Conservation (phyloP, 306 rosid species). For the Datisca glomerata region DNA sequence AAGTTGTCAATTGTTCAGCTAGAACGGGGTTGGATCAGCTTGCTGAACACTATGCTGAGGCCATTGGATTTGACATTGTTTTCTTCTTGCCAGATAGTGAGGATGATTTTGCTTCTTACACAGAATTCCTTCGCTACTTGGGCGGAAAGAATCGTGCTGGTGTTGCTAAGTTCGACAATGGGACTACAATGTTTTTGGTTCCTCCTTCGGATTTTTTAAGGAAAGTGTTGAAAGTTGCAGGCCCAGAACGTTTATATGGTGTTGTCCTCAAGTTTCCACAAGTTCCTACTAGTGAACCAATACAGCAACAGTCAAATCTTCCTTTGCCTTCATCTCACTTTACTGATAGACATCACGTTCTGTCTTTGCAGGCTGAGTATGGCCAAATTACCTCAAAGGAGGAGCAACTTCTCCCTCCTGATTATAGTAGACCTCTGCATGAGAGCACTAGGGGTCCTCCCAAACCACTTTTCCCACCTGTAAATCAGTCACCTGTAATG, state of each 20-base stretch:
- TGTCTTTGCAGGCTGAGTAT: conserved; percentile 49
- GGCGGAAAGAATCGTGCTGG: conserved; percentile 95
- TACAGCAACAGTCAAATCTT: conserved; percentile 41
- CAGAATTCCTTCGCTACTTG: conserved; percentile 88
- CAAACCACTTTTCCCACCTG: conserved; percentile 34
- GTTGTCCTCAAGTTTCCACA: conserved; percentile 91
- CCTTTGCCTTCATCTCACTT: conserved; percentile 50
- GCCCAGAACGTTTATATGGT: conserved; percentile 96
- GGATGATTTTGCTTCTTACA: conserved; percentile 98
- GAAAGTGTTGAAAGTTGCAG: conserved; percentile 68
- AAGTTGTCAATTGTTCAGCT: conserved; percentile 90
- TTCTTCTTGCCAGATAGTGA: conserved; percentile 97
- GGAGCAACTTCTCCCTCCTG: conserved; percentile 42
- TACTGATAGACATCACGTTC: conserved; percentile 49
- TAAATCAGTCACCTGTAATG: conserved; percentile 36
- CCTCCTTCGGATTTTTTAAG: conserved; percentile 96
- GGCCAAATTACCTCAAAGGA: conserved; percentile 37
- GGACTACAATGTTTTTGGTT: conserved; percentile 82
- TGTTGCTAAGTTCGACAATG: conserved; percentile 88
- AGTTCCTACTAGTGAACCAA: conserved; percentile 30
- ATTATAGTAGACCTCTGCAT: conserved; percentile 48
- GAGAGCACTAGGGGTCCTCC: conserved; percentile 55
- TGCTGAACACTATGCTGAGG: conserved; percentile 81
- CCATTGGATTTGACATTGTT: conserved; percentile 78
- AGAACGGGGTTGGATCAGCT: conserved; percentile 96